Conservation (phyloP, 768 basidiomycete genomes). For the Nidularia pulvinata region DNA sequence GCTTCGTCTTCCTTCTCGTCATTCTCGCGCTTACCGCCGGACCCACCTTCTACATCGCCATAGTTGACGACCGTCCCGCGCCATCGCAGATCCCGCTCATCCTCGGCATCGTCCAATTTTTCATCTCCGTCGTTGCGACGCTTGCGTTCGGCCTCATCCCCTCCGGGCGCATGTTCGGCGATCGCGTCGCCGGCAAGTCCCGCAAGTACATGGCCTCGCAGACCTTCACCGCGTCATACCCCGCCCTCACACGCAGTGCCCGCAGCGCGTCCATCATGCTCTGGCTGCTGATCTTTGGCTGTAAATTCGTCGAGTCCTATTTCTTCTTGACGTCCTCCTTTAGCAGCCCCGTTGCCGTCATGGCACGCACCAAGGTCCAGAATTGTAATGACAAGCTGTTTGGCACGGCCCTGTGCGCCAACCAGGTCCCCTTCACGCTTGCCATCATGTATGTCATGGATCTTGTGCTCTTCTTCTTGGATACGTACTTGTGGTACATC, state of each 20-base stretch:
- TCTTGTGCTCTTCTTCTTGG: slow-evolving; percentile 95
- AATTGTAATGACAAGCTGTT: slow-evolving; percentile 86
- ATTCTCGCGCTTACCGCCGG: slow-evolving; percentile 92
- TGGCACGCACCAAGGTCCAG: slow-evolving; percentile 95
- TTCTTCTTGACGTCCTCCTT: slow-evolving; percentile 99
- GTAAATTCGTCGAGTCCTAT: slow-evolving; percentile 97
- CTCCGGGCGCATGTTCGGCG: slow-evolving; percentile 98
- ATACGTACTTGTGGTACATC: slow-evolving; percentile 99
- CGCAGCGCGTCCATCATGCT: slow-evolving; percentile 84
- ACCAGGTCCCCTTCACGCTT: slow-evolving; percentile 93
- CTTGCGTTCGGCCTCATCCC: slow-evolving; percentile 87
- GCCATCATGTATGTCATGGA: slow-evolving; percentile 99
- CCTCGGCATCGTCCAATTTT: slow-evolving; percentile 93
- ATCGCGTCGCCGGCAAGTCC: slow-evolving; percentile 96
- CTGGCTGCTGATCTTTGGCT: slow-evolving; percentile 94
- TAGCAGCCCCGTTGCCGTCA: slow-evolving; percentile 93
- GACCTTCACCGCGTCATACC: slow-evolving; percentile 98
- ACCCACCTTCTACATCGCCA: slow-evolving; percentile 92
- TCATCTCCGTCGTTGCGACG: slow-evolving; percentile 83
- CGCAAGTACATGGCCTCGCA: slow-evolving; percentile 99
- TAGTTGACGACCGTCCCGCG: slow-evolving; percentile 67
- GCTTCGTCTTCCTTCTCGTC: slow-evolving; percentile 88
- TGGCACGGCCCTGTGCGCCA: slow-evolving; percentile 78
- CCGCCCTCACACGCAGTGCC: slow-evolving; percentile 65
- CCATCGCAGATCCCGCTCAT: slow-evolving; percentile 81